Evolutionary conservation across 2,329 filamentous ascomycete genomes (phyloP), one percentile per base, ranked within the genome.

Genomic region (Ambrosiella beaveri): DNA sequence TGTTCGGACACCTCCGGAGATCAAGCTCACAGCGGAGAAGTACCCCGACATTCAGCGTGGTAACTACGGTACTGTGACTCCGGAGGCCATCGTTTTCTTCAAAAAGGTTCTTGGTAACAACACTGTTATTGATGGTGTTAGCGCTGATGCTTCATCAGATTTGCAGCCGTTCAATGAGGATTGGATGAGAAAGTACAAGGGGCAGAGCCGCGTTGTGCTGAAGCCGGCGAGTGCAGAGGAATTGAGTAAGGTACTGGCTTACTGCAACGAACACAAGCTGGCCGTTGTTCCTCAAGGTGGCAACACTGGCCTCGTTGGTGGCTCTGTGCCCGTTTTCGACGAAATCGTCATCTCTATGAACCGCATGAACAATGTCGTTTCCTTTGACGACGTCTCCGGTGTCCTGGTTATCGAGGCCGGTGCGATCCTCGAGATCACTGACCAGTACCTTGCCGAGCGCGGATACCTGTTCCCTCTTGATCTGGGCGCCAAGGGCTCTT

Each of bases 151-250:
- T 6, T 73, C 76, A 1, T 86, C 87, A 65, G 93, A 97, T 67
- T 77, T 97, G 63, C 88, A 93, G 68, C 80, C 86, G 7, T 98
- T 89, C 77, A 98, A 98, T 71, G 82, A 84, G 68, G 93, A 98
- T 73, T 98, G 94, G 93, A 96, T 98, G 90, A 84, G 87, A 71
- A 98, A 98, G 73, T 98, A 95, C 74, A 84, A 87, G 61, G 94
- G 93, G 37, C 89, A 96, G 71, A 82, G 87, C 61, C 82, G 84
- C 66, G 74, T 98, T 35, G 89, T 97, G 3, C 73, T 98, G 62
- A 94, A 89, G 72, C 93, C 93, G 9, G 80, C 78, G 56, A 85
- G 81, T 13, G 91, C 88, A 0, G 83, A 91, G 65, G 85, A 98
- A 71, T 87, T 97, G 65, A 95, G 88, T 79, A 79, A 85, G 71